These are phyloP conservation scores for Sporisorium sorghi DNA, from an alignment of 1,284 basidiomycete genomes.

Conservation along the genomic window DNA sequence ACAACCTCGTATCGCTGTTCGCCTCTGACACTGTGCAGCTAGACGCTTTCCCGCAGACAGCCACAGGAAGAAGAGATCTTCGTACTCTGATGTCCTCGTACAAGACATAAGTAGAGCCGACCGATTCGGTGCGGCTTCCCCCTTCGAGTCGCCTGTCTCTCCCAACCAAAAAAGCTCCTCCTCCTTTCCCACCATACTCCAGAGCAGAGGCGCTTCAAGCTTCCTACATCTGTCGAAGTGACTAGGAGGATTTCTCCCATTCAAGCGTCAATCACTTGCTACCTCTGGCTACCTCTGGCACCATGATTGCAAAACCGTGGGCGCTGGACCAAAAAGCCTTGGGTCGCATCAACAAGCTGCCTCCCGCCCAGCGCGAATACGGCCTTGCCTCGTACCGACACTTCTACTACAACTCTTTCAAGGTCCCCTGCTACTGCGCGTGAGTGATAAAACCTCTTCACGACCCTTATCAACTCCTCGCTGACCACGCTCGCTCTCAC, in stretches of 20 bases:
- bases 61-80: no score
- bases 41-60: no score
- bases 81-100: no score
- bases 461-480: background rate
- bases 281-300: background rate
- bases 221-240: background rate
- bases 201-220: background rate
- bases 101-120: background rate
- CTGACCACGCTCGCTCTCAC: background rate
- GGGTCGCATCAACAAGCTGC: slow-evolving; percentile 17
- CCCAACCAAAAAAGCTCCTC: no score
- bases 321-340: slow-evolving; percentile 19
- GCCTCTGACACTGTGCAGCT: background rate
- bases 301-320: slow-evolving; percentile 32
- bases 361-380: slow-evolving; percentile 11
- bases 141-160: no score
- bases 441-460: slow-evolving; percentile 24
- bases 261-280: background rate
- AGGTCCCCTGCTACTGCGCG: slow-evolving; percentile 25
- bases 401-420: slow-evolving; percentile 34
- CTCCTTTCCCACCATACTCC: no score
- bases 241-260: background rate
- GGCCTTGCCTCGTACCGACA: slow-evolving; percentile 19
- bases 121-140: background rate
- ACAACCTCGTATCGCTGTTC: background rate